A percentile compares a stretch with the other conserved stretches of the same genome.
Evolutionary conservation across 257 asterid genomes (phyloP).

Genomic region (Anisodus acutangulus): DNA sequence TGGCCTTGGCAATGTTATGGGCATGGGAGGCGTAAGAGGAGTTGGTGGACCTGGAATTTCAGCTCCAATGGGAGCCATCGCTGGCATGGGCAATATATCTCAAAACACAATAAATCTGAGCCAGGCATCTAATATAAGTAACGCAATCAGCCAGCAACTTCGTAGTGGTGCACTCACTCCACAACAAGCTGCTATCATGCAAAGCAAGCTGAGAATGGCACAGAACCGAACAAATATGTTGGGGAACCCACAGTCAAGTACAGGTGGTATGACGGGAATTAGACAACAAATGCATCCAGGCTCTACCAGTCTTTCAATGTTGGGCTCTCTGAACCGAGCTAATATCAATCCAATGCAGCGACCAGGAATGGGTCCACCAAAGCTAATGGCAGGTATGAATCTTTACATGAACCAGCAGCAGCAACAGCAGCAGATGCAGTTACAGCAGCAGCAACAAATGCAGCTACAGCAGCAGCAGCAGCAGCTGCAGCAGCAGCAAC

Average conservation of each 20-base stretch:
- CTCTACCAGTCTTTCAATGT: constrained; percentile 66
- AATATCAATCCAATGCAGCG: constrained; percentile 74
- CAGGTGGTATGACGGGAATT: constrained; percentile 66
- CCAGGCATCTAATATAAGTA: constrained; percentile 61
- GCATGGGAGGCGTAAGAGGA: constrained; percentile 76
- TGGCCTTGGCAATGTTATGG: constrained; percentile 69
- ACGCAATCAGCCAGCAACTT: constrained; percentile 46
- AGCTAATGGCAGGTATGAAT: constrained; percentile 68
- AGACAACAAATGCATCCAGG: constrained; percentile 82
- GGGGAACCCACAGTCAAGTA: constrained; percentile 58
- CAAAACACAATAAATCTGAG: constrained; percentile 64
- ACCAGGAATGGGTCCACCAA: constrained; percentile 75
- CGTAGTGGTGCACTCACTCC: constrained; percentile 58
- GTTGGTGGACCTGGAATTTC: constrained; percentile 72
- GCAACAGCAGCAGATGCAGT: constrained; percentile 46
- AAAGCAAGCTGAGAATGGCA: constrained; percentile 50
- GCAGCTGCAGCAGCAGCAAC: constrained; percentile 48
- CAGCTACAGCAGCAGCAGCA: constrained; percentile 45
- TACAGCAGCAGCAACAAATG: constrained; percentile 42
- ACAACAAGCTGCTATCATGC: constrained; percentile 50
- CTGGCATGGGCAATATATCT: constrained; percentile 67
- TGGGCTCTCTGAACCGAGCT: constrained; percentile 67
- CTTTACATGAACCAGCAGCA: constrained; percentile 69
- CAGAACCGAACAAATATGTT: constrained; percentile 57
- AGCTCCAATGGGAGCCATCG: constrained; percentile 65